Base-by-base conservation (phyloP, 257 asterid species). In the Echium plantagineum region DNA sequence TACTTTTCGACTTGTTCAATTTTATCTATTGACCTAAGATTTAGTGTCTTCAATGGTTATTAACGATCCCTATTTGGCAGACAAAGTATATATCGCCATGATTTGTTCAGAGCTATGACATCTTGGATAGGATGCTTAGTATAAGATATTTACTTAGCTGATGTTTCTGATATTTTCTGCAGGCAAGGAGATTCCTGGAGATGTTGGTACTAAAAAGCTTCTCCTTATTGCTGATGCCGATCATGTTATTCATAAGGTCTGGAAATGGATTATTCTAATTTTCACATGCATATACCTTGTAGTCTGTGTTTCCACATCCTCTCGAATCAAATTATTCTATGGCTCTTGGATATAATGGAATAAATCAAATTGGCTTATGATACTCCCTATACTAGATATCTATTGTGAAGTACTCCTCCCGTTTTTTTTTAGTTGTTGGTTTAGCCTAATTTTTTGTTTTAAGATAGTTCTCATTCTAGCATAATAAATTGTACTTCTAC, bases 171-270 rank as follows among this genome's bases (percentile, higher is more conserved):
- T 10, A 21, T 35, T 57, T 67, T 69, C 49, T 74, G 64, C 86
- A 93, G 96, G 91, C 63, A 80, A 83, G 76, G 84, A 78, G 71
- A 80, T 89, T 73, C 86, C 97, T 22, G 78, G 66, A 56, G 90
- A 78, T 69, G 80, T 66, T 59, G 73, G 66, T 67, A 68, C 72
- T 31, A 83, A 75, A 66, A 76, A 77, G 52, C 68, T 67, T 35
- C 68, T 89, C 74, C 81, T 84, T 64, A 67, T 68, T 75, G 78
- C 87, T 8, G 89, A 70, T 73, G 85, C 81, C 16, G 95, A 89
- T 77, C 83, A 84, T 63, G 88, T 81, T 69, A 76, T 93, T 42
- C 72, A 63, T 52, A 86, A 86, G 96, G 97, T 93, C 63, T 72
- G 64, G 61, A 51, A 58, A 48, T 38, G 22, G 46, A 57, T 49